These are phyloP conservation scores for Dissophora ornata DNA, from an alignment of 192 early-diverging fungal species.

Conservation along the genomic window DNA sequence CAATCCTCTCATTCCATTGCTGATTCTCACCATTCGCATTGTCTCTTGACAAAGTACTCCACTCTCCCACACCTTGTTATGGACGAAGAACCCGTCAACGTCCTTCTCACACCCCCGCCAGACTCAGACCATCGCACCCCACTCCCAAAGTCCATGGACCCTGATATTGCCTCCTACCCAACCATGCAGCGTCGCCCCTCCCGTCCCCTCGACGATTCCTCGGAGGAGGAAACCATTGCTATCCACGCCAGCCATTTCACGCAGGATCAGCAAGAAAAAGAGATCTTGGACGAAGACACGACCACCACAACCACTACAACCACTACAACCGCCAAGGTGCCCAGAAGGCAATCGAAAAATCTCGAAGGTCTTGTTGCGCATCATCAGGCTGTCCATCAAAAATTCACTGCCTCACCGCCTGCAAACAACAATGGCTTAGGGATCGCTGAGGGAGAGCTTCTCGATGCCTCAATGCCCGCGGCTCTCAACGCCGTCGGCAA, in stretches of 20 bases:
- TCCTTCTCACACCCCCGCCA: conserved; percentile 30
- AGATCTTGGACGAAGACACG: conserved; percentile 11
- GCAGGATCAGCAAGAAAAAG: neutral
- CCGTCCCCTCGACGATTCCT: conserved; percentile 25
- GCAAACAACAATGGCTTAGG: conserved; percentile 4
- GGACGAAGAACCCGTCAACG: conserved; percentile 6
- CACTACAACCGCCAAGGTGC: conserved; percentile 6
- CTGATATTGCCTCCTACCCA: neutral
- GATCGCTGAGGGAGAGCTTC: neutral
- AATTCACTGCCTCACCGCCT: neutral
- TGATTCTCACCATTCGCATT: neutral
- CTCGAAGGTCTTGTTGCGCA: conserved; percentile 17
- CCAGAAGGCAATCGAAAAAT: neutral
- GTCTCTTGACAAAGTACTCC: neutral
- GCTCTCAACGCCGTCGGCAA: neutral
- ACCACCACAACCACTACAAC: conserved; percentile 22
- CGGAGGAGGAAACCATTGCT: conserved; percentile 6
- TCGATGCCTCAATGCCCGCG: neutral
- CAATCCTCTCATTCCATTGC: neutral
- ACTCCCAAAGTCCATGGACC: conserved; percentile 16
- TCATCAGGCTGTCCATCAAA: conserved; percentile 27
- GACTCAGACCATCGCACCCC: conserved; percentile 11
- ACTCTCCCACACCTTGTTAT: neutral
- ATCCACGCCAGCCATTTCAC: too few relatives aligned
- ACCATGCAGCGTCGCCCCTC: neutral